Percentiles rank a stretch among this genome's conserved stretches.
phyloP scores from a whole-genome alignment of 225 moss, liverwort and hornwort genomes.

The Polytrichum formosum region DNA sequence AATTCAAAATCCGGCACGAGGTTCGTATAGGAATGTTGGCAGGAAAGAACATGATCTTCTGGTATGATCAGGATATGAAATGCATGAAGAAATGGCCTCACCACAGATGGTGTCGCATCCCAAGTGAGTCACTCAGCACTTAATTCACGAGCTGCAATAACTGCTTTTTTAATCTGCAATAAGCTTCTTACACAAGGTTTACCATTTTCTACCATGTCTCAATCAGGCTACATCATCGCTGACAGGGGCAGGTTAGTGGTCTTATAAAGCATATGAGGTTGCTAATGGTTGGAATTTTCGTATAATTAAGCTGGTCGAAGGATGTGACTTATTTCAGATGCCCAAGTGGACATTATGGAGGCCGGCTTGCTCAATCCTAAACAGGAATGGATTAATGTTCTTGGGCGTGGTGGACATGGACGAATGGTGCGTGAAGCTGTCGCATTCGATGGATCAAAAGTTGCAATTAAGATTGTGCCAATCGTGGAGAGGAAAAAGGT shows the following conservation, averaged over 20 bases:
- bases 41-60: neutral
- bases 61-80: slow-evolving; percentile 1
- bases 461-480: neutral
- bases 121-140: neutral
- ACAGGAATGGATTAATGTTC: neutral
- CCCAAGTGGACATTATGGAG: neutral
- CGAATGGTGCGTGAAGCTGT: neutral
- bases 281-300: neutral
- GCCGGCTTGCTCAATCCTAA: neutral
- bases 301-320: neutral
- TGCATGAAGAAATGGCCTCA: slow-evolving; percentile 2
- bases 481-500: neutral
- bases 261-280: neutral
- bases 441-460: slow-evolving; percentile 7
- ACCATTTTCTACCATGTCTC: too few species aligned
- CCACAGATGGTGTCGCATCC: slow-evolving; percentile 3
- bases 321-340: neutral
- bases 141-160: slow-evolving; percentile 1
- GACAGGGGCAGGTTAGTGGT: neutral
- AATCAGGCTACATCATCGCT: too few species aligned
- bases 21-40: neutral
- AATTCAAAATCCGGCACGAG: neutral
- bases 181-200: too few species aligned
- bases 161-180: neutral
- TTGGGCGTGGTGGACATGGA: neutral